Evolutionary conservation across 208 protist genomes (phyloP).

Genomic region (Novymonas esmeraldas): DNA sequence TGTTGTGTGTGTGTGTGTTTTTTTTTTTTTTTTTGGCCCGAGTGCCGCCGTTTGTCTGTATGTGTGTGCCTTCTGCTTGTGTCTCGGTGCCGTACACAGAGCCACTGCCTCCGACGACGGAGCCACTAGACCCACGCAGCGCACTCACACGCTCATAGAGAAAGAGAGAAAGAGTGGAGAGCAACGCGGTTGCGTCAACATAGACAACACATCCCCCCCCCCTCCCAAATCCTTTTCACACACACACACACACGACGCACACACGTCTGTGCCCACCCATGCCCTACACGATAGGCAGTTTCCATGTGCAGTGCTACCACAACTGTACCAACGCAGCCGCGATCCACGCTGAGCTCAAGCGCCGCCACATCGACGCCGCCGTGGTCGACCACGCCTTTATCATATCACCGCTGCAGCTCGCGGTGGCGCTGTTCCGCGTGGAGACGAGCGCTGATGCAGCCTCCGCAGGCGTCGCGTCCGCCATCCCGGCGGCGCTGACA

Average conservation of each 20-base stretch:
- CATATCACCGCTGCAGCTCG: conserved; percentile 71
- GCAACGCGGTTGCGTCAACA: neutral
- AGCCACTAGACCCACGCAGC: no score
- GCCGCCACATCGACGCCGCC: conserved; percentile 51
- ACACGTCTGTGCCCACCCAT: conserved; percentile 6
- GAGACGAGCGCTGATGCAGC: conserved; percentile 11
- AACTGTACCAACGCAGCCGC: conserved; percentile 41
- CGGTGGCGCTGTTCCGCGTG: conserved; percentile 61
- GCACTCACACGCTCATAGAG: neutral
- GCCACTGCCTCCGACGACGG: no score
- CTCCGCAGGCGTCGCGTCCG: neutral
- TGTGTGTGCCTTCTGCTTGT: no score
- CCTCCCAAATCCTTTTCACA: neutral
- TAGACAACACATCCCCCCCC: neutral
- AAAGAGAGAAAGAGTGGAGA: neutral
- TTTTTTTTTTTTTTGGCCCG: neutral
- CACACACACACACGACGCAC: neutral
- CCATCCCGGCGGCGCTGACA: neutral
- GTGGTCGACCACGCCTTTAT: conserved; percentile 73
- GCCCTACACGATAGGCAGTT: conserved; percentile 17
- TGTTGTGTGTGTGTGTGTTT: neutral
- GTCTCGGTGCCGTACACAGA: neutral
- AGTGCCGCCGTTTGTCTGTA: neutral
- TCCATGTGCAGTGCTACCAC: conserved; percentile 52
- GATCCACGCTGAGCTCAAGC: conserved; percentile 53